These are phyloP conservation scores for Mycosphaerella sp. DNA, from an alignment of 2,329 filamentous ascomycete species.

Conservation along the genomic window DNA sequence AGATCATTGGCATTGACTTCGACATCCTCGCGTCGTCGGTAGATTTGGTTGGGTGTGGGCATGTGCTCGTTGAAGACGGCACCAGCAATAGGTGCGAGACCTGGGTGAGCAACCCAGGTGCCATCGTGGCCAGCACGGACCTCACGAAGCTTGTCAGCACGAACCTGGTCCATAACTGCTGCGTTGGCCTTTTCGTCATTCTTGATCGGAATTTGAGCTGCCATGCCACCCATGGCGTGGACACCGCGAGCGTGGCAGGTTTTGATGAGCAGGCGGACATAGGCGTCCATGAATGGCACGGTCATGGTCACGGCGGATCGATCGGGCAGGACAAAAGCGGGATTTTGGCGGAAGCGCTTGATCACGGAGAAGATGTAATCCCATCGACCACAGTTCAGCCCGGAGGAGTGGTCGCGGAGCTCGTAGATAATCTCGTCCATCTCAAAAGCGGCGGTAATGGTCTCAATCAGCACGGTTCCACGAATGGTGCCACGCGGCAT, in stretches of 20 bases:
- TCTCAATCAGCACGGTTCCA: conserved; percentile 94
- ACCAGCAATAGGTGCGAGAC: conserved; percentile 76
- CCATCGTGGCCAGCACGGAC: conserved; percentile 92
- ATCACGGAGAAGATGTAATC: conserved; percentile 99
- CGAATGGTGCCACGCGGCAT: conserved; percentile 88
- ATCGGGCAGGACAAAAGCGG: conserved; percentile 88
- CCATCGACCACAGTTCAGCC: conserved; percentile 97
- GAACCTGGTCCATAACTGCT: conserved; percentile 43
- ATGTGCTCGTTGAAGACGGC: conserved; percentile 98
- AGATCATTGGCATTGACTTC: conserved; percentile 80
- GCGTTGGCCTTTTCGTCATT: conserved; percentile 59
- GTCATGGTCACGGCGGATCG: conserved; percentile 93
- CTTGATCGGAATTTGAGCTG: conserved; percentile 98
- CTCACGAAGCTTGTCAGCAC: conserved; percentile 93
- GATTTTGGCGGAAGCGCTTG: conserved; percentile 97
- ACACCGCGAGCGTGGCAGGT: conserved; percentile 95
- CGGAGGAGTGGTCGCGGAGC: conserved; percentile 90
- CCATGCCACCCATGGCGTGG: conserved; percentile 99
- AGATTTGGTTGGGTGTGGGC: conserved; percentile 96
- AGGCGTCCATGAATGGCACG: conserved; percentile 95
- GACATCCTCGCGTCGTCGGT: conserved; percentile 84
- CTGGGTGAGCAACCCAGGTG: conserved; percentile 96
- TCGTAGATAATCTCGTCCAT: conserved; percentile 99
- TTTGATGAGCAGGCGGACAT: conserved; percentile 95
- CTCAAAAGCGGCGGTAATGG: conserved; percentile 94